Evolutionary conservation across 768 basidiomycete genomes (phyloP).

Genomic region (Mycena vitilis): DNA sequence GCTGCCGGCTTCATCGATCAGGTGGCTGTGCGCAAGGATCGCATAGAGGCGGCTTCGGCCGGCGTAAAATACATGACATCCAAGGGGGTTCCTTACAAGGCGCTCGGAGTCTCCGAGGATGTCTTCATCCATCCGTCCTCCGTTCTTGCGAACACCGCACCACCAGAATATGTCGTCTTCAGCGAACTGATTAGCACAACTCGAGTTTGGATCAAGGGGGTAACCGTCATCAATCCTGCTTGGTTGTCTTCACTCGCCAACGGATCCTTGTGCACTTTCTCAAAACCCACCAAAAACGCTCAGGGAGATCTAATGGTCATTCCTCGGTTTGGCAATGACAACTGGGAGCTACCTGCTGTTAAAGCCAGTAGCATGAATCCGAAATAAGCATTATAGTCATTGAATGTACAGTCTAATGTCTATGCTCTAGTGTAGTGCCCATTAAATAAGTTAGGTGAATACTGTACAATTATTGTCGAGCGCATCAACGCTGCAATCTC

Average conservation of each 20-base stretch:
- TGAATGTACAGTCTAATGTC: slow-evolving; percentile 12
- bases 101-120: slow-evolving; percentile 84
- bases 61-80: slow-evolving; percentile 81
- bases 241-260: slow-evolving; percentile 90
- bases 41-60: slow-evolving; percentile 67
- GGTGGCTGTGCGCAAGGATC: slow-evolving; percentile 91
- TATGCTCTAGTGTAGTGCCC: slow-evolving; percentile 11
- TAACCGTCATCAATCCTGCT: slow-evolving; percentile 87
- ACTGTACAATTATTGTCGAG: slow-evolving; percentile 18
- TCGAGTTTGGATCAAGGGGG: slow-evolving; percentile 82
- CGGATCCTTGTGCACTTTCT: slow-evolving; percentile 87
- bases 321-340: slow-evolving; percentile 86
- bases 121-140: slow-evolving; percentile 95
- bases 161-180: slow-evolving; percentile 90
- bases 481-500: slow-evolving; percentile 13
- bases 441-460: slow-evolving; percentile 3
- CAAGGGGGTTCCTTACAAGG: slow-evolving; percentile 85
- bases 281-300: slow-evolving; percentile 82
- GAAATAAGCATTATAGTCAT: slow-evolving; percentile 31
- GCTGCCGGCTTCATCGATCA: slow-evolving; percentile 95
- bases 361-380: slow-evolving; percentile 47
- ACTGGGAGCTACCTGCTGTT: slow-evolving; percentile 89
- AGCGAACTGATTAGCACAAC: slow-evolving; percentile 84
- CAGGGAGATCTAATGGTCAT: slow-evolving; percentile 77
- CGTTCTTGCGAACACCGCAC: slow-evolving; percentile 71